These are phyloP conservation scores for Lachancea sp. DNA, from an alignment of 805 yeast genomes.

Conservation along the genomic window DNA sequence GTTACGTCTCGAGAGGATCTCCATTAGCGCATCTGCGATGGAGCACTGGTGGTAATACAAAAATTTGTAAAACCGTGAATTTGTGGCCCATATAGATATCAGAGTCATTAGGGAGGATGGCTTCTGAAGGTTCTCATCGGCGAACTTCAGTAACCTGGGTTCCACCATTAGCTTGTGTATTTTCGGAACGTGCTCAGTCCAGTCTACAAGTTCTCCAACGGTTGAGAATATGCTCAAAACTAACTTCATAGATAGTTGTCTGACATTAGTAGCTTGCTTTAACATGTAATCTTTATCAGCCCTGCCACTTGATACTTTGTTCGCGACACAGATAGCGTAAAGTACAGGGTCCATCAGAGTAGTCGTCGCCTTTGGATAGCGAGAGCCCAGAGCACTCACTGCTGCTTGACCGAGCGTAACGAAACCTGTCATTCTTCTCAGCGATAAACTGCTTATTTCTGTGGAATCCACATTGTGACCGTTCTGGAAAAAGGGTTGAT, in stretches of 20 bases:
- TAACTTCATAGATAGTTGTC: constrained; percentile 64
- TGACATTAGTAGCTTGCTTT: constrained; percentile 50
- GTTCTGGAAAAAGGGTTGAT: constrained; percentile 32
- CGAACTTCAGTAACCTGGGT: constrained; percentile 65
- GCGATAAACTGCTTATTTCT: constrained; percentile 21
- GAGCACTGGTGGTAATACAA: constrained; percentile 50
- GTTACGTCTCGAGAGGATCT: constrained; percentile 44
- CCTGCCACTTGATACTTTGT: constrained; percentile 32
- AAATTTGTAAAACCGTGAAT: constrained; percentile 42
- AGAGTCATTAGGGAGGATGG: constrained; percentile 71
- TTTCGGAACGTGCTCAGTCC: constrained; percentile 47
- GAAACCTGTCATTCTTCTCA: constrained; percentile 55
- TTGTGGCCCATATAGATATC: constrained; percentile 52
- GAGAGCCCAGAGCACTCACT: constrained; percentile 47
- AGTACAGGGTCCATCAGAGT: constrained; percentile 52
- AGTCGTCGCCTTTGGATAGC: constrained; percentile 43
- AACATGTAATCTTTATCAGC: constrained; percentile 20
- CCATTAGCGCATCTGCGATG: constrained; percentile 50
- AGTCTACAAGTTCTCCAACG: constrained; percentile 45
- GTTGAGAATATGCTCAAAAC: constrained; percentile 49
- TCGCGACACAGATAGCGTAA: constrained; percentile 49
- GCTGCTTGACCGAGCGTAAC: constrained; percentile 37
- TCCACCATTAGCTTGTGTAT: constrained; percentile 50
- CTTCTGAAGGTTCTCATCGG: constrained; percentile 72
- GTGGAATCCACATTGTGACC: constrained; percentile 26